Evolutionary conservation across 495 filamentous ascomycete genomes (phyloP).

Genomic region (Penicillium egyptiacum): DNA sequence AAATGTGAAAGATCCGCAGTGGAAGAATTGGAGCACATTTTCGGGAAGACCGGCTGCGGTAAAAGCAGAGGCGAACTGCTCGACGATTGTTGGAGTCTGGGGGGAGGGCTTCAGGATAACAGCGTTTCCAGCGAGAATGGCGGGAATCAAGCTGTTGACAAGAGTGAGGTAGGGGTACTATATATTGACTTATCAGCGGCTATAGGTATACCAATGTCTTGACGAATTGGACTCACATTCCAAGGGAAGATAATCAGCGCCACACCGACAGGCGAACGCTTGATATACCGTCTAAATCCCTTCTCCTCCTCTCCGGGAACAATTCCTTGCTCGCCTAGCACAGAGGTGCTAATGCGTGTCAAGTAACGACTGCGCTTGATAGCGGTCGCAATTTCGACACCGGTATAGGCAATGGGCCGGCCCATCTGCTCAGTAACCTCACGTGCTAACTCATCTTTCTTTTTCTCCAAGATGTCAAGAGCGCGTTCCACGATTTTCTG

Average conservation of each 20-base stretch:
- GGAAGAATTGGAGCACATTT: constrained; percentile 85
- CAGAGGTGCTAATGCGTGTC: constrained; percentile 72
- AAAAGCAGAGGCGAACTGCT: constrained; percentile 76
- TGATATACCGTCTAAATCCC: constrained; percentile 85
- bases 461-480: constrained; percentile 62
- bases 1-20: constrained; percentile 69
- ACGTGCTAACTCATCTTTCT: constrained; percentile 74
- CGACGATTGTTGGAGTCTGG: constrained; percentile 86
- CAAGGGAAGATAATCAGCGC: constrained; percentile 88
- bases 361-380: constrained; percentile 78
- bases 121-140: constrained; percentile 80
- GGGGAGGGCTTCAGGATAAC: constrained; percentile 92
- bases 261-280: constrained; percentile 80
- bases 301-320: constrained; percentile 77
- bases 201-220: neutral
- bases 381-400: constrained; percentile 78
- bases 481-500: constrained; percentile 77
- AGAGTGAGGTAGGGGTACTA: constrained; percentile 93
- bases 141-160: constrained; percentile 86
- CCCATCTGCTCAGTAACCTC: constrained; percentile 96
- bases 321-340: constrained; percentile 46
- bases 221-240: constrained; percentile 65
- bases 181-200: constrained; percentile 8
- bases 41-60: constrained; percentile 71
- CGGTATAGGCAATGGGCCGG: constrained; percentile 80